These are phyloP conservation scores for Cyclanthera cordifolia DNA, from an alignment of 306 rosid species.

Conservation along the genomic window DNA sequence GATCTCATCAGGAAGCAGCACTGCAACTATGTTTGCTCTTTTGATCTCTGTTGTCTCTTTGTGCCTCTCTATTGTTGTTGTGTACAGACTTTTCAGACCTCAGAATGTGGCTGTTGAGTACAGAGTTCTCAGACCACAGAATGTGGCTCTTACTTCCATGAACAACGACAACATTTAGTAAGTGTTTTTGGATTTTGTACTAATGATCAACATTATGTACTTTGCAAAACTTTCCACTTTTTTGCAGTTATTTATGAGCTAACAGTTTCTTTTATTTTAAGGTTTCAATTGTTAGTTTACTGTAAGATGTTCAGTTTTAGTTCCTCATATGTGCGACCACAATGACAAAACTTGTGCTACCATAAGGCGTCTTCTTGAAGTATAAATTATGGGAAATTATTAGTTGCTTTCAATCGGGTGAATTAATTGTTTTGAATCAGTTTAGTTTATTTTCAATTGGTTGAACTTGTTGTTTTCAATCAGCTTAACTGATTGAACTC, in stretches of 20 bases:
- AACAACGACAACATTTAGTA: slow-evolving; percentile 26
- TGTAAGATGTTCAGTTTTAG: neutral
- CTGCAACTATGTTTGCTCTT: slow-evolving; percentile 66
- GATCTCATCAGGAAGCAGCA: slow-evolving; percentile 31
- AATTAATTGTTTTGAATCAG: too few species aligned
- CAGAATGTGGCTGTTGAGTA: slow-evolving; percentile 51
- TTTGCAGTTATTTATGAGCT: slow-evolving; percentile 21
- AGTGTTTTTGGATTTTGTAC: slow-evolving; percentile 27
- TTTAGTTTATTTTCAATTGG: too few species aligned
- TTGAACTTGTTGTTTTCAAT: too few species aligned
- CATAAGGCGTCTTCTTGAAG: too few species aligned
- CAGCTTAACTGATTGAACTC: too few species aligned
- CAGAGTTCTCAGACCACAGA: slow-evolving; percentile 34
- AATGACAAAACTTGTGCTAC: too few species aligned
- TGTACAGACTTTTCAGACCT: slow-evolving; percentile 37
- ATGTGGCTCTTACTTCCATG: slow-evolving; percentile 43
- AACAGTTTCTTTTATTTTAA: neutral
- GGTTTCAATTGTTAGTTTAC: slow-evolving; percentile 24
- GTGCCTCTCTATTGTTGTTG: slow-evolving; percentile 60
- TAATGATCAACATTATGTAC: slow-evolving; percentile 22
- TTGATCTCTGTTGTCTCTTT: slow-evolving; percentile 75
- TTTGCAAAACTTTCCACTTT: slow-evolving; percentile 28
- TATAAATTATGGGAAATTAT: too few species aligned
- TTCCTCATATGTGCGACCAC: too few species aligned
- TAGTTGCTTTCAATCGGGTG: too few species aligned